These are phyloP conservation scores for Komagataella pastoris DNA, from an alignment of 805 yeast genomes.

Conservation along the genomic window DNA sequence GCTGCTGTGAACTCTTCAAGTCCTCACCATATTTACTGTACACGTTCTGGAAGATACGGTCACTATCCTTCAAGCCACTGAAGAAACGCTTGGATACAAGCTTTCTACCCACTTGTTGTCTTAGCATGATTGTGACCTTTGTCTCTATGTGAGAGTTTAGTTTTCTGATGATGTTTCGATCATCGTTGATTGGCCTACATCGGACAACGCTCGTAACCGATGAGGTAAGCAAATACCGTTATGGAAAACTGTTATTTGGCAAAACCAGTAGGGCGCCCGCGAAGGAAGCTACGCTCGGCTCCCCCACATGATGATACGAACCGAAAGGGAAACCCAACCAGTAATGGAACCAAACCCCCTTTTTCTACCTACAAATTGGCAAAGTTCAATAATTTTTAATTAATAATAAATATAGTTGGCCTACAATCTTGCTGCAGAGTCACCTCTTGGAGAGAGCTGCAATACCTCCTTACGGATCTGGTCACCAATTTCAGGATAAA, in stretches of 20 bases:
- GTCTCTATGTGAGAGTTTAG: background rate
- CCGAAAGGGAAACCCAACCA: background rate
- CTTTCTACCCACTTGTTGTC: background rate
- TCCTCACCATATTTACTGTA: conserved; percentile 68
- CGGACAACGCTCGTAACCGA: background rate
- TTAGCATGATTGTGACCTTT: conserved; percentile 1
- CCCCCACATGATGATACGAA: background rate
- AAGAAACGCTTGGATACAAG: background rate
- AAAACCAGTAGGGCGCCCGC: too few species aligned
- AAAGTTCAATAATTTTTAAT: background rate
- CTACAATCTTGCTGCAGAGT: conserved; percentile 14
- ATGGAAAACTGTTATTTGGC: background rate
- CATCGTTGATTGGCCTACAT: background rate
- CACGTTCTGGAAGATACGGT: conserved; percentile 78
- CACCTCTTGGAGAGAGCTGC: conserved; percentile 32
- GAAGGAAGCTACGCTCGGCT: too few species aligned
- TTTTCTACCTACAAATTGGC: background rate
- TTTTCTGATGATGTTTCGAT: conserved; percentile 13
- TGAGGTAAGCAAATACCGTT: background rate
- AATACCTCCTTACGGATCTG: conserved; percentile 53
- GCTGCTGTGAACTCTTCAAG: conserved; percentile 56
- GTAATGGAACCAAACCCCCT: background rate
- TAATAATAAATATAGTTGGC: background rate
- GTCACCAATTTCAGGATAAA: conserved; percentile 53
- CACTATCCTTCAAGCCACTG: conserved; percentile 76